Conservation (phyloP, 306 rosid genomes). For the Abrus pulchellus region DNA sequence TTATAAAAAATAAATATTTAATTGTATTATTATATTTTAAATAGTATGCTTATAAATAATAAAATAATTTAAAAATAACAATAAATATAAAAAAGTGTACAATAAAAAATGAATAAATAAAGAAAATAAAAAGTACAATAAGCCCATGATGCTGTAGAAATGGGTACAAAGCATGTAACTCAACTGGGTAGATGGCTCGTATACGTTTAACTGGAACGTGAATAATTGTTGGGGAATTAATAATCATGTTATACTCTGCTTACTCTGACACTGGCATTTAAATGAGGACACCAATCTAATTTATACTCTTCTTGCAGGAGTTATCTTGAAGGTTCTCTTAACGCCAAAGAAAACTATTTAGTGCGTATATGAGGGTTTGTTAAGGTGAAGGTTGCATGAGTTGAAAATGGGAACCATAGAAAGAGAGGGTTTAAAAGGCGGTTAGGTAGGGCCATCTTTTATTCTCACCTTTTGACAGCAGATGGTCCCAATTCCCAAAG, state of each 20-base stretch:
- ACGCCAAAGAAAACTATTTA: too few relatives aligned
- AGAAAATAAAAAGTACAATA: too few relatives aligned
- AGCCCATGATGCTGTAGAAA: not conserved
- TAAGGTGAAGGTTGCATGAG: not conserved
- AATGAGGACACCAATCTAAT: not conserved
- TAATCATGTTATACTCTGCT: not conserved
- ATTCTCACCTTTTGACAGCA: not conserved
- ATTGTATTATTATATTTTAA: too few relatives aligned
- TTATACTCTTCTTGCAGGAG: too few relatives aligned
- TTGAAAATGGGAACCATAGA: not conserved
- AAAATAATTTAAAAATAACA: too few relatives aligned
- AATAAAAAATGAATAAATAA: too few relatives aligned
- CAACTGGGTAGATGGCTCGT: not conserved
- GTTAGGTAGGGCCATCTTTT: not conserved
- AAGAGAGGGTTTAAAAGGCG: not conserved
- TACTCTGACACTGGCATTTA: not conserved
- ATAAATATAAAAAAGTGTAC: too few relatives aligned
- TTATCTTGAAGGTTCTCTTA: too few relatives aligned
- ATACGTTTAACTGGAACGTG: not conserved
- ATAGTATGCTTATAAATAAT: too few relatives aligned
- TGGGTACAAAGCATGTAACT: conserved; percentile 1
- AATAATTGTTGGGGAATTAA: not conserved
- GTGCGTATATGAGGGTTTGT: not conserved
- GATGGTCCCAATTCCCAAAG: conserved; percentile 11
- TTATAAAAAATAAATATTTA: too few relatives aligned